Evolutionary conservation across 78 protist species (phyloP).

Genomic region (Pelomyxa schiedti): DNA sequence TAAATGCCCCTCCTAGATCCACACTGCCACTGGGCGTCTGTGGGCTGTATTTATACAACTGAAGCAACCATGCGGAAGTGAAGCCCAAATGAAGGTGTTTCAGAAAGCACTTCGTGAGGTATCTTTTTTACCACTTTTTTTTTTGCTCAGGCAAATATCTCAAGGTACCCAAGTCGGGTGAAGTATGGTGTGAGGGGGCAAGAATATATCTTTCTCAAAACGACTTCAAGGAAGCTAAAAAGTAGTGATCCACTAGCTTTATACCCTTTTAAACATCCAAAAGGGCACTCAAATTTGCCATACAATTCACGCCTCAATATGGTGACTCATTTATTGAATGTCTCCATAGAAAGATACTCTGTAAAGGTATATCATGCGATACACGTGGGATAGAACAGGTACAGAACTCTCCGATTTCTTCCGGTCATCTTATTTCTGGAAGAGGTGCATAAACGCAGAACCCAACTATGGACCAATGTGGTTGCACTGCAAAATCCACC

Average conservation of each 20-base stretch:
- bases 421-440: background rate
- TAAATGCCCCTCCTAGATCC: slow-evolving; percentile 4
- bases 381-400: slow-evolving; percentile 42
- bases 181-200: slow-evolving; percentile 94
- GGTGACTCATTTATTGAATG: slow-evolving; percentile 89
- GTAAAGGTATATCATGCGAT: slow-evolving; percentile 37
- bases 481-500: slow-evolving; percentile 61
- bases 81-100: slow-evolving; percentile 34
- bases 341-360: slow-evolving; percentile 51
- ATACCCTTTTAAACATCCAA: too few species aligned
- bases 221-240: slow-evolving; percentile 32
- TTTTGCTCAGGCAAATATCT: background rate
- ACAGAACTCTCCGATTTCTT: background rate
- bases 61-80: slow-evolving; percentile 22
- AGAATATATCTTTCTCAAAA: slow-evolving; percentile 60
- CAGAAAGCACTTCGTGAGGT: slow-evolving; percentile 27
- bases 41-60: slow-evolving; percentile 87
- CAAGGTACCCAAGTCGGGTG: slow-evolving; percentile 83
- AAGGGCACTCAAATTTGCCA: slow-evolving; percentile 72
- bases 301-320: slow-evolving; percentile 88
- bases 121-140: background rate
- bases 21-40: slow-evolving; percentile 75
- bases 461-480: slow-evolving; percentile 89
- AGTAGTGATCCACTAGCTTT: too few species aligned
- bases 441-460: slow-evolving; percentile 73